Percentiles rank a stretch among this genome's conserved stretches.
phyloP scores from a whole-genome alignment of 805 yeast species.

The Candida ulmi region DNA sequence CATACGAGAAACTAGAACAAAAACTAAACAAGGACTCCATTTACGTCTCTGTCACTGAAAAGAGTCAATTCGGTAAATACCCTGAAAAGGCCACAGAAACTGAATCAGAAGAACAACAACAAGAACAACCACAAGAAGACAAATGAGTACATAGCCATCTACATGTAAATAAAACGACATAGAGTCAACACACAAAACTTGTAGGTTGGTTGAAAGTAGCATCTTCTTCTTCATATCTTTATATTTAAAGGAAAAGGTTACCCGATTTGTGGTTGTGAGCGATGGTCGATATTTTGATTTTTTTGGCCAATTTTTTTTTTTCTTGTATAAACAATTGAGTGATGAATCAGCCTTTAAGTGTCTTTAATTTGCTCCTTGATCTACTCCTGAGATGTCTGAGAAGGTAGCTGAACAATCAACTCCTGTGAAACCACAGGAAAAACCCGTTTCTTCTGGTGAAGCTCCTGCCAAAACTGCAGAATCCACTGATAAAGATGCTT shows the following conservation, averaged over 20 bases:
- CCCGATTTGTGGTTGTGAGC: too few species aligned
- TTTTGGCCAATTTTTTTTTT: too few species aligned
- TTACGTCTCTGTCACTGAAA: neutral
- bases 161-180: neutral
- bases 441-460: neutral
- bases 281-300: too few species aligned
- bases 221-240: too few species aligned
- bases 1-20: neutral
- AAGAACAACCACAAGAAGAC: neutral
- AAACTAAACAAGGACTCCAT: neutral
- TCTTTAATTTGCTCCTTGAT: too few species aligned
- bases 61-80: neutral
- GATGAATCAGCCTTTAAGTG: too few species aligned
- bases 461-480: slow-evolving; percentile 1
- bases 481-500: neutral
- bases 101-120: neutral
- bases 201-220: too few species aligned
- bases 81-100: neutral
- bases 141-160: neutral
- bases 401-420: neutral
- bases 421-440: neutral
- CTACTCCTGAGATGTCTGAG: neutral
- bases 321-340: too few species aligned
- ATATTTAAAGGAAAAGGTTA: too few species aligned
- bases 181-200: too few species aligned